Conservation (phyloP, 1,284 basidiomycete genomes). For the Mrakiaceae sp. region DNA sequence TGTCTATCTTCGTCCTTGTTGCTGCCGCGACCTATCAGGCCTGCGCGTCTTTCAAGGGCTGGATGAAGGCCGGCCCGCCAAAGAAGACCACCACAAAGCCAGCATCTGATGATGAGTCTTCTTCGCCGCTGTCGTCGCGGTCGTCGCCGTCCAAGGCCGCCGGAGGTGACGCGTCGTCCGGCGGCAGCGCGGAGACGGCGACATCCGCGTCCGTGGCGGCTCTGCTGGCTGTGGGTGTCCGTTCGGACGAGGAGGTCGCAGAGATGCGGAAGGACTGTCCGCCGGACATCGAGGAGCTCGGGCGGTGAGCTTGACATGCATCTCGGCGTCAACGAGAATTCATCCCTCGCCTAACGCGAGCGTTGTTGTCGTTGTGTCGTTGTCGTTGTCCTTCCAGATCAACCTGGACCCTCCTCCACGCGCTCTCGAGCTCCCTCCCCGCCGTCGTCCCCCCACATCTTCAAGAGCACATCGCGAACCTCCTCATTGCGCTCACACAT, state of each 20-base stretch:
- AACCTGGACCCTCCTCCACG: conserved; percentile 92
- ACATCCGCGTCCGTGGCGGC: conserved; percentile 20
- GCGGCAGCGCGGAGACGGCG: conserved; percentile 15
- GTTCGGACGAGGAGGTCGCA: conserved; percentile 19
- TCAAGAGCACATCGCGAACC: conserved; percentile 64
- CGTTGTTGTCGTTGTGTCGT: too few relatives aligned
- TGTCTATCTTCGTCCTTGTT: background rate
- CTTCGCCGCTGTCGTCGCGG: background rate
- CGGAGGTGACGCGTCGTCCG: conserved; percentile 35
- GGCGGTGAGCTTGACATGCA: background rate
- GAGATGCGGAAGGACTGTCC: conserved; percentile 57
- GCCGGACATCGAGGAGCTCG: conserved; percentile 48
- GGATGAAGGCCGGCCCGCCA: conserved; percentile 17
- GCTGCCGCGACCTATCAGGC: background rate
- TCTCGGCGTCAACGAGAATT: too few relatives aligned
- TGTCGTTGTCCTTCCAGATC: conserved; percentile 34
- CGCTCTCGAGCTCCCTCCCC: conserved; percentile 89
- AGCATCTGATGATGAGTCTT: background rate
- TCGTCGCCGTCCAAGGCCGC: conserved; percentile 36
- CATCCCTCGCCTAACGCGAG: too few relatives aligned
- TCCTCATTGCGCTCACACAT: conserved; percentile 62
- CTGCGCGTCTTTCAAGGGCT: conserved; percentile 8
- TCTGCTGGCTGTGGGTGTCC: conserved; percentile 16
- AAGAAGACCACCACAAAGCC: conserved; percentile 23
- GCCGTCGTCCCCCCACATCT: conserved; percentile 56